Conservation (phyloP, 2,329 filamentous ascomycete genomes). For the Botrytis deweyae region DNA sequence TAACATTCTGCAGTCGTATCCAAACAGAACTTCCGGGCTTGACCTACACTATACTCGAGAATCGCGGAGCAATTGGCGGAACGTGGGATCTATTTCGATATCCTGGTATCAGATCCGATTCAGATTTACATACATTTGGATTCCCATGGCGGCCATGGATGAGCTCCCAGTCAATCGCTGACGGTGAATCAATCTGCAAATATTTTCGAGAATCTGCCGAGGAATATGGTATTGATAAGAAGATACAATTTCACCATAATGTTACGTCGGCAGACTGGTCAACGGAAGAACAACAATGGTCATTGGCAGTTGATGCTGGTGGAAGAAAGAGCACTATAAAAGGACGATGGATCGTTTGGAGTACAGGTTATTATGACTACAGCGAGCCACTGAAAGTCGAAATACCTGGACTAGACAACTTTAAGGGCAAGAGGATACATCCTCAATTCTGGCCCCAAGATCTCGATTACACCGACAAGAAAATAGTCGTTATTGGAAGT, state of each 20-base stretch:
- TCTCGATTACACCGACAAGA: constrained; percentile 61
- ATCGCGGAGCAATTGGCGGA: constrained; percentile 64
- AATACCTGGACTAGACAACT: constrained; percentile 60
- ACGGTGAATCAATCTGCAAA: constrained; percentile 51
- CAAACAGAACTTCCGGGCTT: constrained; percentile 55
- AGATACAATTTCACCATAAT: constrained; percentile 53
- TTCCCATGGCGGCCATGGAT: constrained; percentile 72
- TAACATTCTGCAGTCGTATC: constrained; percentile 45
- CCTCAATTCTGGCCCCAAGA: constrained; percentile 74
- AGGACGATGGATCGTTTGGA: constrained; percentile 55
- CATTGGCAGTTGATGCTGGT: constrained; percentile 44
- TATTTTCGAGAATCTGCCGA: constrained; percentile 55
- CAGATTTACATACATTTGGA: constrained; percentile 60
- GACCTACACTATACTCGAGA: constrained; percentile 67
- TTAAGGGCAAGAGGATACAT: constrained; percentile 60
- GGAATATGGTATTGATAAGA: constrained; percentile 53
- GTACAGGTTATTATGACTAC: constrained; percentile 67
- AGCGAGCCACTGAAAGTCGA: constrained; percentile 50
- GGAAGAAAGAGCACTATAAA: constrained; percentile 37
- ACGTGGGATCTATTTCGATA: constrained; percentile 80
- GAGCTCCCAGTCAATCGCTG: constrained; percentile 50
- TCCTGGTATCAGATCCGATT: constrained; percentile 67
- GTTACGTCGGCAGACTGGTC: constrained; percentile 55
- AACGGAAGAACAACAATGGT: constrained; percentile 54
- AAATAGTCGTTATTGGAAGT: constrained; percentile 34